Evolutionary conservation across 2,329 filamentous ascomycete species (phyloP), one percentile per base, ranked within the genome.

Genomic region (Neonectria hederae): DNA sequence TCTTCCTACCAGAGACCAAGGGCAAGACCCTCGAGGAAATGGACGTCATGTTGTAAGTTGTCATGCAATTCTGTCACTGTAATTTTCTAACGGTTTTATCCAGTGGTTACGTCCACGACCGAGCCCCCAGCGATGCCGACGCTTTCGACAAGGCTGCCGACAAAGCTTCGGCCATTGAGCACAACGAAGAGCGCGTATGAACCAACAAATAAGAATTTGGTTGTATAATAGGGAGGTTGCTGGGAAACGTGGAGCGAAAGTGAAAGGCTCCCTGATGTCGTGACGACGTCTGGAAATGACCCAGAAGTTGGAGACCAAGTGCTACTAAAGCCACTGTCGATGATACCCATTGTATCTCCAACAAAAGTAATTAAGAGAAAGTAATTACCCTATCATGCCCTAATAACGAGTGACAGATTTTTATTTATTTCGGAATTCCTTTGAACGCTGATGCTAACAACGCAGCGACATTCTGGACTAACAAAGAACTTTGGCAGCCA

Each of bases 1-100:
- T 86, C 74, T 81, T 86, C 57, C 73, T 87, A 2, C 85, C 85
- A 0, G 84, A 87, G 73, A 87, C 85, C 5, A 87, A 86, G 70
- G 85, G 85, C 59, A 76, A 84, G 57, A 84, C 83, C 0, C 76
- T 87, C 2, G 85, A 87, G 45, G 82, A 83, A 51, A 84, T 86
- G 75, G 85, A 87, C 49, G 70, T 75, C 30, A 76, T 78, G 43
- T 78, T 78, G 72, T 74, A 61, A 60, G 65, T 58, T n/a, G 4
- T 35, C 0, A n/a, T 14, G 9, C 17, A 22, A n/a, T 5, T 19
- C 3, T 13, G 35, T n/a, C 7, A n/a, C 8, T n/a, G 5, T 14
- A n/a, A 4, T 48, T 28, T 5, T 17, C 54, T 57, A 56, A 28
- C n/a, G n/a, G n/a, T 22, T n/a, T 10, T 11, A 9, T 45, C 11